Evolutionary conservation across 192 early-diverging fungal species (phyloP).

Genomic region (Linnemannia zychae): DNA sequence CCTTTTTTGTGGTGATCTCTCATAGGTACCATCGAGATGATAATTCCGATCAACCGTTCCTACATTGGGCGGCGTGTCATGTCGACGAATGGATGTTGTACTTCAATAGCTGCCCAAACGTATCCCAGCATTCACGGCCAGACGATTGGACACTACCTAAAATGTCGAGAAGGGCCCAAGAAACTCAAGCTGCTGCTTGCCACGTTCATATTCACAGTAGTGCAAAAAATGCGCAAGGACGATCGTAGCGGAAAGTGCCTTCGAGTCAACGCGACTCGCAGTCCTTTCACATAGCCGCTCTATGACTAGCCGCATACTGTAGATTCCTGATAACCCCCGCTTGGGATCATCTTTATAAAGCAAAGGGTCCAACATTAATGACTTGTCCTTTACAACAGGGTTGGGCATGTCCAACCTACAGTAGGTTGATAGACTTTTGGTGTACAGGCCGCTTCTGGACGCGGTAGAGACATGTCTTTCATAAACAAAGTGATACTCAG

Average conservation of each 20-base stretch:
- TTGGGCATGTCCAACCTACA: background rate
- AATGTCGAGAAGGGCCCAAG: background rate
- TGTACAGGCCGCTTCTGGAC: slow-evolving; percentile 8
- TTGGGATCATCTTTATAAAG: background rate
- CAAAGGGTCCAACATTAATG: slow-evolving; percentile 3
- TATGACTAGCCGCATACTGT: slow-evolving; percentile 13
- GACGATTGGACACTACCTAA: slow-evolving; percentile 12
- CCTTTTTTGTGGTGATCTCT: background rate
- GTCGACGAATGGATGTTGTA: background rate
- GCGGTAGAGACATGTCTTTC: slow-evolving; percentile 11
- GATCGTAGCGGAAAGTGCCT: slow-evolving; percentile 13
- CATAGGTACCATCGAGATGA: background rate
- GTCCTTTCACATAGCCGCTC: slow-evolving; percentile 8
- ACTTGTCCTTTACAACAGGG: slow-evolving; percentile 13
- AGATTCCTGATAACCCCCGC: slow-evolving; percentile 13
- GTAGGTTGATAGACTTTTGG: background rate
- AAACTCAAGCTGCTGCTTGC: slow-evolving; percentile 15
- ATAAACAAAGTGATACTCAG: background rate
- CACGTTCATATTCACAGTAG: slow-evolving; percentile 12
- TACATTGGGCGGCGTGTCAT: background rate
- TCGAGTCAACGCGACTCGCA: background rate
- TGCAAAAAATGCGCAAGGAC: slow-evolving; percentile 8
- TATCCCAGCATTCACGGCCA: slow-evolving; percentile 6
- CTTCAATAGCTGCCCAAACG: background rate
- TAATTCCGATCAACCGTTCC: background rate